Evolutionary conservation across 2,329 filamentous ascomycete genomes (phyloP).

Genomic region (Eutypella sp.): DNA sequence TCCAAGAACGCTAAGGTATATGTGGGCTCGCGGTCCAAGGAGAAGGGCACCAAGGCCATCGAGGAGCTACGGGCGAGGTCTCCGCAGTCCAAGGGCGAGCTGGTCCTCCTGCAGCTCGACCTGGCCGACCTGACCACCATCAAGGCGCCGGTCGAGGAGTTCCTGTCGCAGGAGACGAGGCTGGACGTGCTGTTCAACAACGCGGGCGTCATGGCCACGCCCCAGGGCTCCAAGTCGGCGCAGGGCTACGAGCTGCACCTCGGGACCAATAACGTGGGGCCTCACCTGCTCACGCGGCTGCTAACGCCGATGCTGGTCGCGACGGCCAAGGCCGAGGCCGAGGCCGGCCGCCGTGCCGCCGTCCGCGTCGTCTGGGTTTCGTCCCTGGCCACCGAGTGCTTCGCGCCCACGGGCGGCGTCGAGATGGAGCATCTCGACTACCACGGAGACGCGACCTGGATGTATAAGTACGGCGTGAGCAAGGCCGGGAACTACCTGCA

Average conservation of each 20-base stretch:
- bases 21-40: neutral
- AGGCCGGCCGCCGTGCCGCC: neutral
- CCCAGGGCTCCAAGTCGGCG: conserved; percentile 1
- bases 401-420: conserved; percentile 4
- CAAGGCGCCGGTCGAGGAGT: conserved; percentile 1
- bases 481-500: conserved; percentile 9
- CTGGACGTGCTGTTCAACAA: conserved; percentile 7
- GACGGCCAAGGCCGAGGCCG: conserved; percentile 3
- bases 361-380: conserved; percentile 5
- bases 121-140: conserved; percentile 4
- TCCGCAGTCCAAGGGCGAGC: neutral
- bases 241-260: conserved; percentile 5
- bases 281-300: conserved; percentile 4
- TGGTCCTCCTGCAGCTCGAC: neutral
- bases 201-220: conserved; percentile 2
- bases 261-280: conserved; percentile 3
- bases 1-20: neutral
- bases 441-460: neutral
- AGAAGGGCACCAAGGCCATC: neutral
- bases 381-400: conserved; percentile 1
- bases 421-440: conserved; percentile 2
- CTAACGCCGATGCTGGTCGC: conserved; percentile 4
- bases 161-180: conserved; percentile 1
- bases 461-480: conserved; percentile 6
- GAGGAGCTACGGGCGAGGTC: neutral